Evolutionary conservation across 129 eudicot species (phyloP).

Genomic region (Rutidosis leptorrhynchoides): DNA sequence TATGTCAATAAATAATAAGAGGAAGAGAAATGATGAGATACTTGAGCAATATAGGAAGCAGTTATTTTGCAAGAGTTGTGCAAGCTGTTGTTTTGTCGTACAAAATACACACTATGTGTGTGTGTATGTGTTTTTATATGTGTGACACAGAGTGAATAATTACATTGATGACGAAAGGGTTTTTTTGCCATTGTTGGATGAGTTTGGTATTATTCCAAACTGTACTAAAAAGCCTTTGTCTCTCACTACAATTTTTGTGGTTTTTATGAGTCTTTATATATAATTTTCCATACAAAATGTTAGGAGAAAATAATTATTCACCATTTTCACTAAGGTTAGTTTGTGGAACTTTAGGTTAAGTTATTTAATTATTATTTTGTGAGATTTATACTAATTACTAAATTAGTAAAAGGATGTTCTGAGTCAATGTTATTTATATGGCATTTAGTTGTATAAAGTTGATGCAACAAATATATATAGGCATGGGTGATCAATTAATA

Average conservation of each 20-base stretch:
- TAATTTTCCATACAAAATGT: slow-evolving; percentile 14
- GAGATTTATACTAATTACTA: too few species aligned
- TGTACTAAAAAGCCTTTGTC: slow-evolving; percentile 47
- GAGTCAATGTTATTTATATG: too few species aligned
- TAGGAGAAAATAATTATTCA: slow-evolving; percentile 30
- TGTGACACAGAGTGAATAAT: slow-evolving; percentile 39
- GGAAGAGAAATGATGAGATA: slow-evolving; percentile 33
- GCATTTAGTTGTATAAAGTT: too few species aligned
- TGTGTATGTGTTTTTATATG: slow-evolving; percentile 28
- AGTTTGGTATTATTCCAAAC: slow-evolving; percentile 46
- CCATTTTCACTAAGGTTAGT: slow-evolving; percentile 36
- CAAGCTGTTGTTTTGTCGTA: slow-evolving; percentile 40
- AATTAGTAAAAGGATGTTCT: too few species aligned
- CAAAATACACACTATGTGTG: slow-evolving; percentile 13
- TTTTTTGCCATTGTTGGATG: slow-evolving; percentile 37
- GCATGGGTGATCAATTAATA: too few species aligned
- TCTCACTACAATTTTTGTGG: slow-evolving; percentile 38
- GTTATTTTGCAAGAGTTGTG: slow-evolving; percentile 35
- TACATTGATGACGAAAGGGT: slow-evolving; percentile 45
- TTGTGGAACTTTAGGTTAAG: too few species aligned
- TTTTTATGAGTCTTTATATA: slow-evolving; percentile 4
- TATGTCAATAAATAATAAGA: slow-evolving; percentile 29
- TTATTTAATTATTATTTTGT: too few species aligned
- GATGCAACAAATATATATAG: too few species aligned
- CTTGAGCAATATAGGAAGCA: slow-evolving; percentile 35